phyloP scores from a whole-genome alignment of 139 green algal genomes.

The Nannochloris sp. region DNA sequence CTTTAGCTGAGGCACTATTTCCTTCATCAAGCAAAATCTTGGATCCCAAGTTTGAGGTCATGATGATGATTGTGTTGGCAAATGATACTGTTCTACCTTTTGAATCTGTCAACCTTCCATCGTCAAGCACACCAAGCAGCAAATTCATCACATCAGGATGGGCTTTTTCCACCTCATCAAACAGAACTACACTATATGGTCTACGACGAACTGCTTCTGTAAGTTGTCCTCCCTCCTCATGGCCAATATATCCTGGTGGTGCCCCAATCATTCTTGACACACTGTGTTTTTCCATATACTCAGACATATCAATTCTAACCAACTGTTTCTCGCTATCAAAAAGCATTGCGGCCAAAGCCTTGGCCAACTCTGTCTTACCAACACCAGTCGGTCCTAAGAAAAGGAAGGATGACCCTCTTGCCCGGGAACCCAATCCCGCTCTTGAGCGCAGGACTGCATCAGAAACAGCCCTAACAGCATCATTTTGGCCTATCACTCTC shows the following conservation, averaged over 20 bases:
- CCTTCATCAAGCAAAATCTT: slow-evolving; percentile 38
- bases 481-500: slow-evolving; percentile 44
- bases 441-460: slow-evolving; percentile 52
- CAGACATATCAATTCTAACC: slow-evolving; percentile 61
- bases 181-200: slow-evolving; percentile 70
- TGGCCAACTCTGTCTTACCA: slow-evolving; percentile 82
- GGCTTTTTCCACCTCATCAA: slow-evolving; percentile 81
- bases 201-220: slow-evolving; percentile 66
- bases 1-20: slow-evolving; percentile 12
- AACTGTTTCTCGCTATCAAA: slow-evolving; percentile 84
- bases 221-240: slow-evolving; percentile 73
- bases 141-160: slow-evolving; percentile 70
- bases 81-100: slow-evolving; percentile 89
- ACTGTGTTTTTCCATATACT: slow-evolving; percentile 76
- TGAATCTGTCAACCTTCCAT: slow-evolving; percentile 69
- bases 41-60: slow-evolving; percentile 88
- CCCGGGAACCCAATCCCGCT: slow-evolving; percentile 49
- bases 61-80: slow-evolving; percentile 88
- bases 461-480: slow-evolving; percentile 44
- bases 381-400: slow-evolving; percentile 82
- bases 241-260: slow-evolving; percentile 71
- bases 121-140: slow-evolving; percentile 81
- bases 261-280: slow-evolving; percentile 68
- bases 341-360: slow-evolving; percentile 66
- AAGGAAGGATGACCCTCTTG: slow-evolving; percentile 69